Base-by-base conservation (phyloP, 2,329 filamentous ascomycete species). In the Monosporascus sp. region DNA sequence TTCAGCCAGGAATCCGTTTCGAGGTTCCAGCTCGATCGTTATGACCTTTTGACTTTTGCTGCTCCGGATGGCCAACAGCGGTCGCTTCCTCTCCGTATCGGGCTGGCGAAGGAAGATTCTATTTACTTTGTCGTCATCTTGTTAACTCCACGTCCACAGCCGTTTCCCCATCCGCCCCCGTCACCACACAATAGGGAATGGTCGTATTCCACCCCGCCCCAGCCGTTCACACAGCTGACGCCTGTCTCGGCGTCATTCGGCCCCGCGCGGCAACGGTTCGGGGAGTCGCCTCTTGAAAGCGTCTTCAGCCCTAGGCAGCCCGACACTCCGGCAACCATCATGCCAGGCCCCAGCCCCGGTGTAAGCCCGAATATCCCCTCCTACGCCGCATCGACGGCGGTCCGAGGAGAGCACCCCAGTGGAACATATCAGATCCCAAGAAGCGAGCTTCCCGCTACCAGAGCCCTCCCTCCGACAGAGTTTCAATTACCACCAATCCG, bases 71-170 rank as follows among this genome's bases (percentile, higher is more conserved):
- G 81, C 18, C 79, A 80, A 53, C 70, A 71, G 31, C 72, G 81
- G 54, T 70, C 71, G 9, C 76, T 78, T 54, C 69, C 75, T 2
- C 70, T 82, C 31, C 79, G 77, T 2, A 62, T 85, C 38, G 81
- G 82, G 1, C 71, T 86, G 31, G 79, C 77, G 14, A 85, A 83
- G 60, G 77, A 78, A 56, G 79, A 81, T 4, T 82, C 81, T 39
- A 81, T 84, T 53, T 86, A 82, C 64, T 85, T 85, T 58, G 74
- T 86, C 42, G 78, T 84, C 7, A 60, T 85, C 51, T 58, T 76
- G 41, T 62, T 84, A 53, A 69, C 60, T 25, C 57, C 72, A 1
- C 63, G 66, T 1, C 54, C 69, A 2, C 71, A 72, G 38, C 65
- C 70, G 17, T 69, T 69, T 45, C 68, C 73, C 27, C 76, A 77